phyloP scores from a whole-genome alignment of 2,329 filamentous ascomycete species.

The Fusarium agapanthi region DNA sequence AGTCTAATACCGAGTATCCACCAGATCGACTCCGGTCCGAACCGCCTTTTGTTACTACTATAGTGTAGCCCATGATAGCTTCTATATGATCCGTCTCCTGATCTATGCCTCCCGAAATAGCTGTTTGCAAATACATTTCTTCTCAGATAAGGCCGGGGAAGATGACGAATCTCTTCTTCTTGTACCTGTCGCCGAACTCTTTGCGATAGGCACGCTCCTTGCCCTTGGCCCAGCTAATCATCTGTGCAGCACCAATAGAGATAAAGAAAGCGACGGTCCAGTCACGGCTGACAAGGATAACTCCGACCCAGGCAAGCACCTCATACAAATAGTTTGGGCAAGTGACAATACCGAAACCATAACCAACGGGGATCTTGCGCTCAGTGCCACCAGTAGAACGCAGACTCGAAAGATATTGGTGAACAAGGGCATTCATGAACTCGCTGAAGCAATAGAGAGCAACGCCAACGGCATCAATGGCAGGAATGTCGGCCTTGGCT shows the following conservation, averaged over 20 bases:
- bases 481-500: constrained; percentile 58
- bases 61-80: not conserved
- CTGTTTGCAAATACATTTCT: not conserved
- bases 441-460: constrained; percentile 81
- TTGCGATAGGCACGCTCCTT: constrained; percentile 91
- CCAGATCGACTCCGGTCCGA: not conserved
- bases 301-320: constrained; percentile 83
- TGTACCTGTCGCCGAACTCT: constrained; percentile 93
- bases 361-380: constrained; percentile 85
- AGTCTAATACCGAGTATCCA: constrained; percentile 3
- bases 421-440: constrained; percentile 80
- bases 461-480: constrained; percentile 72
- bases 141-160: constrained; percentile 77
- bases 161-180: constrained; percentile 89
- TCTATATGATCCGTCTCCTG: not conserved
- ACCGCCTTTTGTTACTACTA: not conserved
- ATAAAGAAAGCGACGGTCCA: constrained; percentile 82
- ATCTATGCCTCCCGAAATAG: not conserved
- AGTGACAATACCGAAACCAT: constrained; percentile 87
- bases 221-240: constrained; percentile 88
- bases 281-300: constrained; percentile 82
- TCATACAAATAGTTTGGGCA: constrained; percentile 99
- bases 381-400: constrained; percentile 83
- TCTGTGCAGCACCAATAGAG: constrained; percentile 75
- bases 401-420: constrained; percentile 80